Base-by-base conservation (phyloP, 148 eudicot genomes). In the Chenopodium album region DNA sequence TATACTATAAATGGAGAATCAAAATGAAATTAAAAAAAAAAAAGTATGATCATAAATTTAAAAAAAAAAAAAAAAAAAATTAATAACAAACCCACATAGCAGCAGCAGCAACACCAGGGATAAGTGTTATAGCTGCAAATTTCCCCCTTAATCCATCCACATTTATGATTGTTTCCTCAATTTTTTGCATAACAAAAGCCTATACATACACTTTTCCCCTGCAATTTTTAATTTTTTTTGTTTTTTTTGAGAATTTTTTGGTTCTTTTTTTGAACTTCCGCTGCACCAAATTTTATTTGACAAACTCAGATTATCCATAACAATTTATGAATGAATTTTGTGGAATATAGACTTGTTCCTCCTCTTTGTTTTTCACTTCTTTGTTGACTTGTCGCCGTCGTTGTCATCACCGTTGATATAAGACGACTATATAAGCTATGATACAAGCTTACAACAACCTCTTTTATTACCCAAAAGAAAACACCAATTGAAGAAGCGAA, bases 171-270 rank as follows among this genome's bases (percentile, higher is more conserved):
- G 67, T 41, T 84, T 81, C 86, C 75, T 77, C 75, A 78, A 71
- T 34, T 85, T 85, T 41, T 81, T 78, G 81, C 81, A 74, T 85
- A 78, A 81, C 68, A 20, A 72, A 78, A 67, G 62, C 81, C 78
- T 81, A 85, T 89, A 91, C 88, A 91, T 88, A 89, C 84, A 87
- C 84, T 87, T 78, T 6, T 90, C 83, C 85, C 92, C 77, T 88
- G 90, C 83, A 88, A 86, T 87, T 34, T 83, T 87, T 87, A 85
- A 76, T 82, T 41, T 80, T 81, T 66, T 76, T 80, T 37, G 84
- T 80, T 74, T 83, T 80, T 88, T 87, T 56, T 5, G 7, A 72
- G 54, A 26, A 19, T 76, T 77, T 78, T 67, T 46, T 17, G 28
- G 29, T n/a, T 64, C 13, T 31, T 65, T 81, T 50, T 75, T 75